phyloP scores from a whole-genome alignment of 1,139 yeast genomes.

The Nakaseomyces uthaithaninus region DNA sequence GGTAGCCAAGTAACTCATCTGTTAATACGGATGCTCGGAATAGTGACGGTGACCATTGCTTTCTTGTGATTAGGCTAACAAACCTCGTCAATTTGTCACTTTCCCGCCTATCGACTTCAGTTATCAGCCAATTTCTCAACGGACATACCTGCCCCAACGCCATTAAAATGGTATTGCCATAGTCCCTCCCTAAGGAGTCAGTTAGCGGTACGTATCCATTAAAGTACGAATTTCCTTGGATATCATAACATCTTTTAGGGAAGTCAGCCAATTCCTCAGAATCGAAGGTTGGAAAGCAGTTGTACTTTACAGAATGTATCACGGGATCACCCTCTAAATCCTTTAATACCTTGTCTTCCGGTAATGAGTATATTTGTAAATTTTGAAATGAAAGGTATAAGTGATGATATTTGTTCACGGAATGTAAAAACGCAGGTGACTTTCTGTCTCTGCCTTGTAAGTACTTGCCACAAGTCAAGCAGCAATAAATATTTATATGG shows the following conservation, averaged over 20 bases:
- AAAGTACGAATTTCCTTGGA: conserved; percentile 39
- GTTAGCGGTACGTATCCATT: conserved; percentile 65
- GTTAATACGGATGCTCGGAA: conserved; percentile 60
- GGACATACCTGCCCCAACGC: conserved; percentile 46
- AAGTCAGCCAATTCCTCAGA: conserved; percentile 29
- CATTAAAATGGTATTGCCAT: conserved; percentile 50
- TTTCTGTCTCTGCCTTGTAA: conserved; percentile 56
- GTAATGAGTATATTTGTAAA: conserved; percentile 47
- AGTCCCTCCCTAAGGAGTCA: conserved; percentile 32
- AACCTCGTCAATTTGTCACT: conserved; percentile 34
- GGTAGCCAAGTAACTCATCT: conserved; percentile 49
- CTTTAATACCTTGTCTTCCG: conserved; percentile 37
- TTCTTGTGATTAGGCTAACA: conserved; percentile 33
- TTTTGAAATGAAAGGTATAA: conserved; percentile 50
- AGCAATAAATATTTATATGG: conserved; percentile 56
- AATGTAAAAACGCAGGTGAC: conserved; percentile 63
- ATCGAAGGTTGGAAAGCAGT: conserved; percentile 47
- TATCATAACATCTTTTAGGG: conserved; percentile 34
- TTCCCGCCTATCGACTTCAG: conserved; percentile 24
- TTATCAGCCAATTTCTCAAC: conserved; percentile 45
- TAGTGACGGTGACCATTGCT: conserved; percentile 55
- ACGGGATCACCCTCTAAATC: conserved; percentile 10
- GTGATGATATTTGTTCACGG: conserved; percentile 55
- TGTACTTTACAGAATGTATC: conserved; percentile 45
- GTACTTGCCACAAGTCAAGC: conserved; percentile 68